phyloP scores from a whole-genome alignment of 2,329 filamentous ascomycete genomes.

The Neoarthrinium moseri region DNA sequence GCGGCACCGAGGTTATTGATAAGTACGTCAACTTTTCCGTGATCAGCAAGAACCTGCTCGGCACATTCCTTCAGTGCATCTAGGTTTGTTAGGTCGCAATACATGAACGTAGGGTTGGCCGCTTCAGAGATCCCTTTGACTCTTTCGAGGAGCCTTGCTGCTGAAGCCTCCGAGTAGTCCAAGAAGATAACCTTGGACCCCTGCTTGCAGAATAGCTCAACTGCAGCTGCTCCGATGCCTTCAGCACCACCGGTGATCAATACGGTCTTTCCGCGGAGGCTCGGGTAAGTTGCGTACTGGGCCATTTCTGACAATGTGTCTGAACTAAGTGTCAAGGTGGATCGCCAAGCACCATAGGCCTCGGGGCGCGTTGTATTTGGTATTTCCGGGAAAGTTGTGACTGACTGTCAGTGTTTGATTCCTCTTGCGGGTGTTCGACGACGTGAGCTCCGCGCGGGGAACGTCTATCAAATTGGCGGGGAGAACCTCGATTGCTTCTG shows the following conservation, averaged over 20 bases:
- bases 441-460: no score
- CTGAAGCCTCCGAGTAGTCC: slow-evolving; percentile 34
- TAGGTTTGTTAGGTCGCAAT: slow-evolving; percentile 41
- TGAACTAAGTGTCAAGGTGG: neutral
- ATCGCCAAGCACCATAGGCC: no score
- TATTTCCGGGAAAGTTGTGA: no score
- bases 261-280: slow-evolving; percentile 37
- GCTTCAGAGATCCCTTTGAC: slow-evolving; percentile 18
- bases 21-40: slow-evolving; percentile 29
- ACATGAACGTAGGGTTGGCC: slow-evolving; percentile 33
- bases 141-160: slow-evolving; percentile 26
- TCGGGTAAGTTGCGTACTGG: slow-evolving; percentile 38
- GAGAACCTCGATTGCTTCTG: no score
- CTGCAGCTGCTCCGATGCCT: slow-evolving; percentile 44
- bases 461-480: no score
- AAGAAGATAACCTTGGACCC: slow-evolving; percentile 44
- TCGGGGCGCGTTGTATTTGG: no score
- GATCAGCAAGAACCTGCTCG: slow-evolving; percentile 25
- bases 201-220: slow-evolving; percentile 42
- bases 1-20: slow-evolving; percentile 35
- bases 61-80: slow-evolving; percentile 31
- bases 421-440: no score
- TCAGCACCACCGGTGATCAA: slow-evolving; percentile 45
- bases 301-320: slow-evolving; percentile 7
- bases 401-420: no score